Base-by-base conservation (phyloP, 2,329 filamentous ascomycete genomes). In the Ceratocystis alfenasii region DNA sequence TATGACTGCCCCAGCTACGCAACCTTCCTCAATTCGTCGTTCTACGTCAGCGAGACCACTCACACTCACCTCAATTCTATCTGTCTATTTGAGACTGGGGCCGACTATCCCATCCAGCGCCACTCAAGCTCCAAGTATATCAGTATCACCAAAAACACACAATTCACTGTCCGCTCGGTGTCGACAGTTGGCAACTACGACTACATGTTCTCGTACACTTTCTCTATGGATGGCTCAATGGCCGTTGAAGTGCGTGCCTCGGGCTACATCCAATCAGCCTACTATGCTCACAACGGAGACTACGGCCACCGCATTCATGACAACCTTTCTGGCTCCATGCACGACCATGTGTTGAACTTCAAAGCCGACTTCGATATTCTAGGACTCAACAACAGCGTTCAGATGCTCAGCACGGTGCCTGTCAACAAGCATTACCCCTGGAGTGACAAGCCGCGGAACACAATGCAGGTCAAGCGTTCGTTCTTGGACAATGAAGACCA, bases 151-250 rank as follows among this genome's bases (percentile, higher is more conserved):
- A 75, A 76, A 66, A 72, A 71, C 22, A 73, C 75, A 0, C 70
- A 71, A 5, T 69, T 70, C 8, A 72, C 69, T 1, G 68, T 69
- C 28, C 68, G 71, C 3, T 68, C 68, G 3, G 69, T 72, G 10
- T 69, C 69, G 36, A 72, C 75, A 0, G 72, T 79, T 4, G 76
- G 77, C 5, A 79, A 79, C 67, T 78, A 78, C 66, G 77, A 78
- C 66, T 75, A 75, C 69, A 72, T 76, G 68, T 76, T 76, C 65
- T 72, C 72, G 64, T 75, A 76, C 64, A 70, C 66, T 8, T 75
- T 75, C 69, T 71, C 73, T 65, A 70, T 75, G 30, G 74, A 76
- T 46, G 74, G 74, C 0, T 75, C 75, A 0, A 68, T 78, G 0
- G 74, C 77, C 41, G 74, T 78, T 65, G 68, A 72, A 7, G 74